A percentile compares a stretch with the other conserved stretches of the same genome.
Evolutionary conservation across 192 early-diverging fungal genomes (phyloP).

Genomic region (Umbelopsis ramanniana): DNA sequence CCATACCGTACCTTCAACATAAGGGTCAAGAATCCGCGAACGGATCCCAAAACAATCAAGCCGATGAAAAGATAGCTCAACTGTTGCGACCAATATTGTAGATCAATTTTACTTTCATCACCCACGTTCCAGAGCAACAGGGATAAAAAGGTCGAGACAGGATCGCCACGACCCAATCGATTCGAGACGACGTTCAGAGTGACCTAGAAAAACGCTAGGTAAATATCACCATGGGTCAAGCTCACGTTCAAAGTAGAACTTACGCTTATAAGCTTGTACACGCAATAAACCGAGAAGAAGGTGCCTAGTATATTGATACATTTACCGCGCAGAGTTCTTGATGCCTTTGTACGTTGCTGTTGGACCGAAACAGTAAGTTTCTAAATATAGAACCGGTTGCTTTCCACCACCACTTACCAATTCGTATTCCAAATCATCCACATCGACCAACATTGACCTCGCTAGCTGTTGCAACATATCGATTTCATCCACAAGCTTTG

Average conservation of each 20-base stretch:
- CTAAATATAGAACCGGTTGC: not conserved
- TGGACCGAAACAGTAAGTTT: not conserved
- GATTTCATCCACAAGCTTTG: slow-evolving; percentile 53
- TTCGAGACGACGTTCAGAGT: slow-evolving; percentile 79
- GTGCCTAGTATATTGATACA: slow-evolving; percentile 83
- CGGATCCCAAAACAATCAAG: slow-evolving; percentile 85
- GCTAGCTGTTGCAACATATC: slow-evolving; percentile 66
- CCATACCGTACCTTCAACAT: slow-evolving; percentile 63
- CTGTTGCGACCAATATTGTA: slow-evolving; percentile 88
- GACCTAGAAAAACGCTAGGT: slow-evolving; percentile 48
- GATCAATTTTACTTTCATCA: slow-evolving; percentile 66
- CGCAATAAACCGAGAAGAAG: slow-evolving; percentile 87
- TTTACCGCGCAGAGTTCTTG: slow-evolving; percentile 78
- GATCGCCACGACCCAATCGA: slow-evolving; percentile 76
- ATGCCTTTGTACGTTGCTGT: not conserved
- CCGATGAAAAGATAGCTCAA: slow-evolving; percentile 92
- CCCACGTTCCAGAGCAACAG: slow-evolving; percentile 66
- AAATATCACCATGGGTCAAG: slow-evolving; percentile 4
- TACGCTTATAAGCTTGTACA: slow-evolving; percentile 86
- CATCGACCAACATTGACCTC: slow-evolving; percentile 74
- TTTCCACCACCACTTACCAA: slow-evolving; percentile 41
- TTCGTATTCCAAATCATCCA: slow-evolving; percentile 84
- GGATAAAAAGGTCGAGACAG: slow-evolving; percentile 80
- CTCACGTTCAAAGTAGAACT: slow-evolving; percentile 7
- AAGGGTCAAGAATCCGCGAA: slow-evolving; percentile 85